Conservation (phyloP, 2,329 filamentous ascomycete species). For the Ophiostoma novo-ulmi region DNA sequence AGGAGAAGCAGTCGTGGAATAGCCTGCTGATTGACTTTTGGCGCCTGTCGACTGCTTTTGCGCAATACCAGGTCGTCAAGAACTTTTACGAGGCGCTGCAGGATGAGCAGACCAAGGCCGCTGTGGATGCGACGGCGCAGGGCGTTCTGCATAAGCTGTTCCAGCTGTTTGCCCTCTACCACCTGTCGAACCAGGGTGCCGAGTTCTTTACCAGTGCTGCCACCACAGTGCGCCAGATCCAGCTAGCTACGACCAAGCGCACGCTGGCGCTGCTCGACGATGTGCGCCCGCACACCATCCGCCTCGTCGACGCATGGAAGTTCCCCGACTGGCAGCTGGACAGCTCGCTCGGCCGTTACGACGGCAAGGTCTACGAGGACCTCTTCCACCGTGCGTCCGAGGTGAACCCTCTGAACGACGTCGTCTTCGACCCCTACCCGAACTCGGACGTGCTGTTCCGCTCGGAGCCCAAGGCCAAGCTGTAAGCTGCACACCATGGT, state of each 20-base stretch:
- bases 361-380: constrained; percentile 73
- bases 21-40: constrained; percentile 72
- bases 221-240: constrained; percentile 58
- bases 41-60: constrained; percentile 68
- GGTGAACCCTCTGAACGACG: constrained; percentile 66
- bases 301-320: constrained; percentile 67
- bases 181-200: constrained; percentile 59
- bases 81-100: constrained; percentile 53
- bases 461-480: constrained; percentile 5
- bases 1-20: constrained; percentile 73
- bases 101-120: constrained; percentile 45
- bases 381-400: constrained; percentile 67
- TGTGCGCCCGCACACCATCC: constrained; percentile 66
- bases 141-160: constrained; percentile 65
- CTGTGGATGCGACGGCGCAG: constrained; percentile 54
- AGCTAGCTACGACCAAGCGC: constrained; percentile 56
- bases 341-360: constrained; percentile 61
- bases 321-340: constrained; percentile 77
- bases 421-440: constrained; percentile 69
- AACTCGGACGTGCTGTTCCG: constrained; percentile 52
- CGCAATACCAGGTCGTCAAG: constrained; percentile 73
- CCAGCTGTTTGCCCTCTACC: constrained; percentile 68
- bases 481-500: neutral
- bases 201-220: constrained; percentile 38
- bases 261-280: constrained; percentile 67